phyloP scores from a whole-genome alignment of 129 eudicot species.

The Artemisia annua region DNA sequence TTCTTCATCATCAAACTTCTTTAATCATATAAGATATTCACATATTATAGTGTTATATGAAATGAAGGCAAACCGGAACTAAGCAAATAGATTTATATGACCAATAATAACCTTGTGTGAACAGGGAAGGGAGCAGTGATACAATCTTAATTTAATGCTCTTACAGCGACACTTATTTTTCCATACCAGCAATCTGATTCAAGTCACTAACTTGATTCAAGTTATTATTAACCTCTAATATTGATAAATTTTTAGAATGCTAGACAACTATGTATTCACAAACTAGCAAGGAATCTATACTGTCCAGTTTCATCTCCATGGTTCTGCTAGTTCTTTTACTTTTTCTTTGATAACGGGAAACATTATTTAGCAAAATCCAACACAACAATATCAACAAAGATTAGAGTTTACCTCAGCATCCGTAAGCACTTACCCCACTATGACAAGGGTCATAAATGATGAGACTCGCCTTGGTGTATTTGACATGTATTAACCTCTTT shows the following conservation, averaged over 20 bases:
- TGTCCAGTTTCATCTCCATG: not conserved
- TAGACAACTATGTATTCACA: too few relatives aligned
- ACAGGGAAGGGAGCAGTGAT: too few relatives aligned
- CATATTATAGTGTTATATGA: not conserved
- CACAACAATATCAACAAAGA: not conserved
- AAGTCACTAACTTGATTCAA: too few relatives aligned
- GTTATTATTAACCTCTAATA: too few relatives aligned
- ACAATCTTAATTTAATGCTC: too few relatives aligned
- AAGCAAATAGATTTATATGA: too few relatives aligned
- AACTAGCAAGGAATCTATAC: too few relatives aligned
- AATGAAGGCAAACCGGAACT: too few relatives aligned
- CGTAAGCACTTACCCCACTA: not conserved
- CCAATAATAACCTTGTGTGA: too few relatives aligned
- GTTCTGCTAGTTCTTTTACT: not conserved
- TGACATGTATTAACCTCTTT: not conserved
- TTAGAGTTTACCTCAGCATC: constrained; percentile 5
- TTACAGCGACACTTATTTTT: too few relatives aligned
- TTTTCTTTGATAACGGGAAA: not conserved
- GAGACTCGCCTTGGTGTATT: not conserved
- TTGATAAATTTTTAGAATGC: too few relatives aligned
- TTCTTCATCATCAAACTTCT: not conserved
- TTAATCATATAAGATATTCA: constrained; percentile 10
- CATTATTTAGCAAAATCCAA: not conserved
- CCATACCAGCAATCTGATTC: too few relatives aligned
- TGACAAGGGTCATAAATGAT: not conserved